These are phyloP conservation scores for Aphanomyces stellatus DNA, from an alignment of 352 stramenopile species.

Conservation along the genomic window DNA sequence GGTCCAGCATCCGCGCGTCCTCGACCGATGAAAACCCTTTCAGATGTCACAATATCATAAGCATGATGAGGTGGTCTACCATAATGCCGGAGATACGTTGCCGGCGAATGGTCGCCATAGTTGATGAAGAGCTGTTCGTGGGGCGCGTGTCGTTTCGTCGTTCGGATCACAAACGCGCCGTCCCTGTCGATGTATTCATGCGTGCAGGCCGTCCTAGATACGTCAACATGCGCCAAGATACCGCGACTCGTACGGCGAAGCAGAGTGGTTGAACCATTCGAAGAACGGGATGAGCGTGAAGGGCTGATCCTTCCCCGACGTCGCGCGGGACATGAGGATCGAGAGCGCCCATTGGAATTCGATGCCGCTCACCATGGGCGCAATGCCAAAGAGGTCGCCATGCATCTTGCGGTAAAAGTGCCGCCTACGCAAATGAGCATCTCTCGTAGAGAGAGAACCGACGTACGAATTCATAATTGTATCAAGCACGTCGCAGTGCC, in stretches of 20 bases:
- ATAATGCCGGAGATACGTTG: slow-evolving; percentile 72
- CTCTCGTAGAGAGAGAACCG: slow-evolving; percentile 1
- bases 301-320: slow-evolving; percentile 56
- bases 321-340: slow-evolving; percentile 71
- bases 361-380: slow-evolving; percentile 42
- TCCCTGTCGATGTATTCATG: slow-evolving; percentile 61
- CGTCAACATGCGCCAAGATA: background rate
- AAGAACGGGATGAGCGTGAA: slow-evolving; percentile 82
- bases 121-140: slow-evolving; percentile 78
- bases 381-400: slow-evolving; percentile 55
- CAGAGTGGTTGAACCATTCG: slow-evolving; percentile 78
- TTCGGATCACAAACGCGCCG: slow-evolving; percentile 56
- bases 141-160: slow-evolving; percentile 38
- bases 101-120: slow-evolving; percentile 59
- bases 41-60: slow-evolving; percentile 33
- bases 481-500: slow-evolving; percentile 45
- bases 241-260: slow-evolving; percentile 31
- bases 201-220: slow-evolving; percentile 19
- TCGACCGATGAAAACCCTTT: slow-evolving; percentile 30
- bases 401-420: slow-evolving; percentile 65
- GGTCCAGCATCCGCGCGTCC: slow-evolving; percentile 33
- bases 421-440: slow-evolving; percentile 12
- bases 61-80: slow-evolving; percentile 42
- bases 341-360: slow-evolving; percentile 77
- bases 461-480: slow-evolving; percentile 57